A percentile compares a stretch with the other conserved stretches of the same genome.
These are phyloP conservation scores for Rosa multiflora DNA, from an alignment of 306 rosid species.

Conservation along the genomic window DNA sequence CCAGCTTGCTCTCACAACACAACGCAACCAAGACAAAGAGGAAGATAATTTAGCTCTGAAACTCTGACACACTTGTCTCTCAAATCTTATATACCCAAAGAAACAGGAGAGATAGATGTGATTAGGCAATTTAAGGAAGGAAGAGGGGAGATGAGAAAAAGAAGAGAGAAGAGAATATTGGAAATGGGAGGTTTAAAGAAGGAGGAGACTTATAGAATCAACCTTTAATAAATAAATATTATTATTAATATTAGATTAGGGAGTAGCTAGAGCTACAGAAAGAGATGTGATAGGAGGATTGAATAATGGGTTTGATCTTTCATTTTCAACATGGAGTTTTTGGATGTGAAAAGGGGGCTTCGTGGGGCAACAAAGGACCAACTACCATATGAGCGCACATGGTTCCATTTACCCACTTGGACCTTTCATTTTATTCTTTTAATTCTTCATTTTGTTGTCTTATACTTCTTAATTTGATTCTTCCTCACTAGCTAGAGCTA, in stretches of 20 bases:
- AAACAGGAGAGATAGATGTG: background rate
- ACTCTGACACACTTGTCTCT: constrained; percentile 27
- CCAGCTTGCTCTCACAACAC: background rate
- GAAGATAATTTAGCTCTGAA: constrained; percentile 14
- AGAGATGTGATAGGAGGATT: background rate
- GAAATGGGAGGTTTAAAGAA: constrained; percentile 30
- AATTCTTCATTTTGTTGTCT: background rate
- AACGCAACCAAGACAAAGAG: constrained; percentile 14
- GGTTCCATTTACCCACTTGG: constrained; percentile 45
- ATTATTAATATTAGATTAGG: background rate
- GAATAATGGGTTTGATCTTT: constrained; percentile 18
- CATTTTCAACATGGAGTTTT: constrained; percentile 29
- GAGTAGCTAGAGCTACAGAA: background rate
- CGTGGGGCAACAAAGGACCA: constrained; percentile 41
- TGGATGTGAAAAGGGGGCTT: constrained; percentile 29
- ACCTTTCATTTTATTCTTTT: constrained; percentile 6
- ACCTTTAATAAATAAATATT: background rate
- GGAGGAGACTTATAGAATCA: constrained; percentile 22
- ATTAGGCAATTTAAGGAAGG: constrained; percentile 8
- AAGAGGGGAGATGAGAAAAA: background rate
- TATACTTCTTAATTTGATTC: background rate
- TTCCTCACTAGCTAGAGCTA: background rate
- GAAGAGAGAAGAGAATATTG: constrained; percentile 14
- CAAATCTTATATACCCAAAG: constrained; percentile 3
- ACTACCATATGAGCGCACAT: constrained; percentile 50